phyloP scores from a whole-genome alignment of 169 alveolate genomes.

The Theileria parva region DNA sequence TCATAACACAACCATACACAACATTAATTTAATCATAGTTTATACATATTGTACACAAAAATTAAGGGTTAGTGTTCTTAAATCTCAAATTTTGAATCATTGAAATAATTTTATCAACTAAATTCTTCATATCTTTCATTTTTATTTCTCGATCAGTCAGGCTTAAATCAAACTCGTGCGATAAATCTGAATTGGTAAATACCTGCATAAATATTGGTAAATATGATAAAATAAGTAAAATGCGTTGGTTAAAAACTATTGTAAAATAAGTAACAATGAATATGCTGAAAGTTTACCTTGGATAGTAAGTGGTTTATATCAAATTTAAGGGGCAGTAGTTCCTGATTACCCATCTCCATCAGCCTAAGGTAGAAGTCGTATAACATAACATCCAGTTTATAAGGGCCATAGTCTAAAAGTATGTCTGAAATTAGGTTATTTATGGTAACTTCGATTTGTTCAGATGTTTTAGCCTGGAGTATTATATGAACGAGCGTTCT shows the following conservation, averaged over 20 bases:
- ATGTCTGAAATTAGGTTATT: conserved; percentile 2
- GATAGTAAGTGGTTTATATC: not conserved
- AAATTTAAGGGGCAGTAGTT: not conserved
- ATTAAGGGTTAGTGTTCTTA: not conserved
- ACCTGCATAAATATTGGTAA: not conserved
- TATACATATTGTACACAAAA: not conserved
- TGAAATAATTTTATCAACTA: not conserved
- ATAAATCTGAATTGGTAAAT: not conserved
- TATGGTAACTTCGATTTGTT: not conserved
- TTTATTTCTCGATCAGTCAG: not conserved
- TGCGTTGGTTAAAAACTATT: not conserved
- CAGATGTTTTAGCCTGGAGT: conserved; percentile 12
- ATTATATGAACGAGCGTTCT: conserved; percentile 2
- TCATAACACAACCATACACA: not conserved
- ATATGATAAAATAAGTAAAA: too few relatives aligned
- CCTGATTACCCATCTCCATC: conserved; percentile 10
- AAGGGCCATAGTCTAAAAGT: conserved; percentile 1
- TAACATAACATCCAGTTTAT: not conserved
- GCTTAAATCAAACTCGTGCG: not conserved
- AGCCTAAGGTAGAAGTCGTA: conserved; percentile 10
- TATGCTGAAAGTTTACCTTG: not conserved
- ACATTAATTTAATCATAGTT: not conserved
- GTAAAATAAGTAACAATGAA: not conserved
- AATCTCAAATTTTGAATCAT: conserved; percentile 4
- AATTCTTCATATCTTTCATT: not conserved